Percentiles rank a stretch among this genome's conserved stretches.
phyloP scores from a whole-genome alignment of 768 basidiomycete species.

The Pulveroboletus sp. region DNA sequence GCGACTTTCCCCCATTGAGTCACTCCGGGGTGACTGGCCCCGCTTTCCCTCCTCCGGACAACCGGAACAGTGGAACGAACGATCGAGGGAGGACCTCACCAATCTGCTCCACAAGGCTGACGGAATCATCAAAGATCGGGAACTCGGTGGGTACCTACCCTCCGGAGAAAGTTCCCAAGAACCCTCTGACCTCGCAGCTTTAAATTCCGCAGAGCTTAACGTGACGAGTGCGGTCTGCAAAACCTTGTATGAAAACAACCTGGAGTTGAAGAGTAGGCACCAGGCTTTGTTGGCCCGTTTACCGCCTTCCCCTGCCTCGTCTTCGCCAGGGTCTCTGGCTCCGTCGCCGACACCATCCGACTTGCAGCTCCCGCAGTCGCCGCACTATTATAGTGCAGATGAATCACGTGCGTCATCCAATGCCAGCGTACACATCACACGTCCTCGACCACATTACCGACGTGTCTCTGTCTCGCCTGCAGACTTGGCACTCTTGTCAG shows the following conservation, averaged over 20 bases:
- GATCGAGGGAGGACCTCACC: conserved; percentile 71
- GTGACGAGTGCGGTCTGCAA: conserved; percentile 68
- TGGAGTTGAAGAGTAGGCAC: conserved; percentile 67
- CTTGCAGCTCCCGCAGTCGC: conserved; percentile 32
- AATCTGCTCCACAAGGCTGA: conserved; percentile 71
- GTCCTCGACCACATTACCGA: conserved; percentile 25
- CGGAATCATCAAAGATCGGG: conserved; percentile 71
- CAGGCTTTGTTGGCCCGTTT: conserved; percentile 67
- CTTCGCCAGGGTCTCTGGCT: conserved; percentile 28
- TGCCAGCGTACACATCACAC: conserved; percentile 15
- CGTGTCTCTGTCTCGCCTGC: conserved; percentile 64
- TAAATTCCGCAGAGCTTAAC: conserved; percentile 58
- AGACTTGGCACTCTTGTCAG: conserved; percentile 69
- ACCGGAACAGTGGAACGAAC: conserved; percentile 54
- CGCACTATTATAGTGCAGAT: conserved; percentile 29
- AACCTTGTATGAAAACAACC: conserved; percentile 66
- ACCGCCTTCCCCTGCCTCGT: conserved; percentile 43
- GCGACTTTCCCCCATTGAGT: conserved; percentile 31
- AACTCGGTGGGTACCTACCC: conserved; percentile 54
- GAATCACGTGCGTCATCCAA: conserved; percentile 24
- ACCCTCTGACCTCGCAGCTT: conserved; percentile 22
- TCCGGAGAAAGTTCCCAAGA: neutral
- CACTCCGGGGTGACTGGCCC: conserved; percentile 12
- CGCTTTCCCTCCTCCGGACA: conserved; percentile 26
- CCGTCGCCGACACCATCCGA: conserved; percentile 27